phyloP scores from a whole-genome alignment of 2,329 filamentous ascomycete genomes.

The Blastomyces gilchristii region DNA sequence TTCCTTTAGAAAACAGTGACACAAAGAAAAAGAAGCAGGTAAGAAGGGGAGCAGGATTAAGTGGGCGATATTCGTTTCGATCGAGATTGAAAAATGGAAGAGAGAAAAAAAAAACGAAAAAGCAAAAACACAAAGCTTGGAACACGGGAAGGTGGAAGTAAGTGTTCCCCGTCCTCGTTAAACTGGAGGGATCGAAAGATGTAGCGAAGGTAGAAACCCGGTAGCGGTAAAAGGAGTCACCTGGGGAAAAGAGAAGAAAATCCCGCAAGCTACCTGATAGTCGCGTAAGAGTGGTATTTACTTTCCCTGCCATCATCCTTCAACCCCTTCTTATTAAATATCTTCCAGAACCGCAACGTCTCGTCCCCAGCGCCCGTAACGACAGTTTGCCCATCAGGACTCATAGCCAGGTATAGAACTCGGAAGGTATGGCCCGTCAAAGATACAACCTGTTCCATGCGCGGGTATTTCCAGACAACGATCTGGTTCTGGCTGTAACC shows the following conservation, averaged over 20 bases:
- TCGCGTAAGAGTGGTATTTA: slow-evolving; percentile 66
- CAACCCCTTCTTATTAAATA: slow-evolving; percentile 74
- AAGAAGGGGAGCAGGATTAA: not conserved
- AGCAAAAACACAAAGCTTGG: not conserved
- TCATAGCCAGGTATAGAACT: slow-evolving; percentile 94
- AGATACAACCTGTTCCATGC: slow-evolving; percentile 92
- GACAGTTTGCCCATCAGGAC: slow-evolving; percentile 83
- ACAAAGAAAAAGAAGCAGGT: not conserved
- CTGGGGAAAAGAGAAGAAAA: not conserved
- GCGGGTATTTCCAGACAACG: slow-evolving; percentile 98
- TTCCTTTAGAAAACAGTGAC: not conserved
- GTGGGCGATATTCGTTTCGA: not conserved
- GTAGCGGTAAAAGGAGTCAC: no score
- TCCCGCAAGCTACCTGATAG: slow-evolving; percentile 51
- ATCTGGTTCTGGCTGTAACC: slow-evolving; percentile 98
- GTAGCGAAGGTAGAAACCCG: not conserved
- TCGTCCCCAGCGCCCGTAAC: slow-evolving; percentile 96
- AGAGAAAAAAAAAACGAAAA: not conserved
- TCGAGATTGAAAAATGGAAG: not conserved
- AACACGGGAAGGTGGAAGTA: not conserved
- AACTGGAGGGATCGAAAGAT: not conserved
- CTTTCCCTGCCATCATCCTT: slow-evolving; percentile 54
- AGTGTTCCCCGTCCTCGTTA: not conserved
- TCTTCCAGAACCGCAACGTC: slow-evolving; percentile 92
- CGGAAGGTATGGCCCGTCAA: slow-evolving; percentile 94